Conservation (phyloP, 2,329 filamentous ascomycete species). For the Exutisphaerella laricina region DNA sequence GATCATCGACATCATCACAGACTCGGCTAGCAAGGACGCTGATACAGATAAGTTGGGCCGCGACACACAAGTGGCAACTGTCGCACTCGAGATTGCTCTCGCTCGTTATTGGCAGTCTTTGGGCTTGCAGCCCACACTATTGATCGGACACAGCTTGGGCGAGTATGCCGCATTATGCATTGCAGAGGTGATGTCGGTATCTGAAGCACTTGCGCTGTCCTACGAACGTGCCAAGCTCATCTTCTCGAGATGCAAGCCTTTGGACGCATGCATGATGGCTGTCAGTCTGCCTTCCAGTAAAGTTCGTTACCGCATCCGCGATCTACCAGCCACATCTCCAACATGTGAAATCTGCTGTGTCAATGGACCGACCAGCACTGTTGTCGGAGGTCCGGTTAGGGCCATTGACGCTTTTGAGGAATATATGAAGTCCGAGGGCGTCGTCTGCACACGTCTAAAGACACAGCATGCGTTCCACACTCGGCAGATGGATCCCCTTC, state of each 20-base stretch:
- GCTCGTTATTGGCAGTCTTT: conserved; percentile 1
- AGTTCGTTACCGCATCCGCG: neutral
- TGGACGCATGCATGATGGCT: neutral
- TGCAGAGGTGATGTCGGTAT: conserved; percentile 14
- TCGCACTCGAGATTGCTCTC: conserved; percentile 10
- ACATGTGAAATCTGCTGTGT: neutral
- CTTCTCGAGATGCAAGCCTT: neutral
- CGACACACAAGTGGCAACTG: neutral
- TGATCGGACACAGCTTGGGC: conserved; percentile 22
- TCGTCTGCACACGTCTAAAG: neutral
- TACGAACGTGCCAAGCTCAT: neutral
- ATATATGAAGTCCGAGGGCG: neutral
- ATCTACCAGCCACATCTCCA: too few relatives aligned
- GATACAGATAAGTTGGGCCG: too few relatives aligned
- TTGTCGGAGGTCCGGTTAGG: neutral
- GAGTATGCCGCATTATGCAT: conserved; percentile 12
- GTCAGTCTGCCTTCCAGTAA: neutral
- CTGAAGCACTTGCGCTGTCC: conserved; percentile 28
- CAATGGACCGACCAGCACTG: neutral
- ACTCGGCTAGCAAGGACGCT: neutral
- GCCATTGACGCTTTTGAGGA: neutral
- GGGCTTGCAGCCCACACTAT: conserved; percentile 6
- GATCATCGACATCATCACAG: conserved; percentile 34
- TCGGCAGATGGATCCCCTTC: neutral
- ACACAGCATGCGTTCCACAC: neutral